Evolutionary conservation across 345 rosid genomes (phyloP), one percentile per base, ranked within the genome.

Genomic region (Populus nigra): DNA sequence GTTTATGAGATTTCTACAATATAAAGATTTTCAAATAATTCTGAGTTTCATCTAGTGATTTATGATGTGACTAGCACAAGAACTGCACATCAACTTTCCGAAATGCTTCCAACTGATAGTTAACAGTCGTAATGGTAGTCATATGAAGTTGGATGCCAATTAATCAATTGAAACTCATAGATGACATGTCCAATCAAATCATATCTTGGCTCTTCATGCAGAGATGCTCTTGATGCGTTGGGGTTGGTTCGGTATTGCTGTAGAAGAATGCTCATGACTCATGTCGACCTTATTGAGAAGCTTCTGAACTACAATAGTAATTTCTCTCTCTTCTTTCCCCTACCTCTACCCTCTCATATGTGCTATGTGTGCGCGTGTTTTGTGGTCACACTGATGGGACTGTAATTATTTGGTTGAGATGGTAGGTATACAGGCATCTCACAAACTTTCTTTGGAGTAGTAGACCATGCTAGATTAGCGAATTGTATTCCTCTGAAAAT

Each of bases 181-280:
- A 59, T 39, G 10, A 27, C 31, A 65, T 61, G 25, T 18, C 7
- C 36, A 75, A 65, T 39, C 25, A 7, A 25, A n/a, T 17, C 22
- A 10, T 36, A 63, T 38, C 41, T 53, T 59, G 62, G 13, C 72
- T 65, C 27, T 75, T 81, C 72, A 71, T 88, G 82, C 91, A 96
- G 98, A 76, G 99, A 96, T 72, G 99, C 99, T 35, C 97, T 93
- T 76, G 99, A 96, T 91, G 94, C 97, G 5, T 81, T 96, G 75
- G 90, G 90, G 13, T 84, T 96, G 82, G 97, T 93, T 53, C 91
- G 97, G 8, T 96, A 96, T 86, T 96, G 99, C 77, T 96, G 98
- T 73, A 89, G 99, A 81, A 78, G 99, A 80, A 96, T 96, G 99
- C 97, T 93, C 12, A 96, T 96, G 97, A 96, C 99, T 77, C 99